Percentiles rank a stretch among this genome's conserved stretches.
Conservation (phyloP, 257 asterid species). For the Capsicum pubescens region DNA sequence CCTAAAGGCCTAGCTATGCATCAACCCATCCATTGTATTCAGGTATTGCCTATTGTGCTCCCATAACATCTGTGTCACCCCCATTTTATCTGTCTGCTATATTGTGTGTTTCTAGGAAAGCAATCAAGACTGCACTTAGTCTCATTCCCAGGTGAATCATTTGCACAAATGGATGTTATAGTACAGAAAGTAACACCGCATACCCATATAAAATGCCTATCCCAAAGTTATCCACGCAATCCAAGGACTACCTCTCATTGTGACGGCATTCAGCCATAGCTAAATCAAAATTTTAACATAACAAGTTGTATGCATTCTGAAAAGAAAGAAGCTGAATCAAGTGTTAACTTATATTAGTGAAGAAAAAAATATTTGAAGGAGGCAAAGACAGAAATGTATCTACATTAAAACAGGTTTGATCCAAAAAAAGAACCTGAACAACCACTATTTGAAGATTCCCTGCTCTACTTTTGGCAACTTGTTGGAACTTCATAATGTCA, state of each 20-base stretch:
- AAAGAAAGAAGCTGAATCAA: conserved; percentile 31
- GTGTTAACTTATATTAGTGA: conserved; percentile 15
- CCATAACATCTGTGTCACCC: neutral
- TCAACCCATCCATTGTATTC: neutral
- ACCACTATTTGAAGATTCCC: conserved; percentile 64
- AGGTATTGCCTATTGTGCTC: neutral
- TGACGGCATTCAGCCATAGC: conserved; percentile 97
- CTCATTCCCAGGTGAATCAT: neutral
- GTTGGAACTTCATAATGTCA: conserved; percentile 88
- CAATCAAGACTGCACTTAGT: neutral
- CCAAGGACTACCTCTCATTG: conserved; percentile 75
- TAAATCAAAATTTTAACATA: conserved; percentile 80
- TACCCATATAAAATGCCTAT: neutral
- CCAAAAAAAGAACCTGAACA: conserved; percentile 69
- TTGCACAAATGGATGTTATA: neutral
- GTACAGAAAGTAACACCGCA: neutral
- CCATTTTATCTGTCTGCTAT: neutral
- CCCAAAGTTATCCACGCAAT: neutral
- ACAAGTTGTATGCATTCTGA: conserved; percentile 84
- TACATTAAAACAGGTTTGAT: conserved; percentile 35
- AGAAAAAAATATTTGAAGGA: neutral
- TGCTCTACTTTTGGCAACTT: conserved; percentile 54
- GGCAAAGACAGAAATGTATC: conserved; percentile 35
- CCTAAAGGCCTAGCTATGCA: neutral
- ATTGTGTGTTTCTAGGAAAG: neutral